A percentile compares a stretch with the other conserved stretches of the same genome.
These are phyloP conservation scores for Phytophthora europaea DNA, from an alignment of 352 stramenopile genomes.

Conservation along the genomic window DNA sequence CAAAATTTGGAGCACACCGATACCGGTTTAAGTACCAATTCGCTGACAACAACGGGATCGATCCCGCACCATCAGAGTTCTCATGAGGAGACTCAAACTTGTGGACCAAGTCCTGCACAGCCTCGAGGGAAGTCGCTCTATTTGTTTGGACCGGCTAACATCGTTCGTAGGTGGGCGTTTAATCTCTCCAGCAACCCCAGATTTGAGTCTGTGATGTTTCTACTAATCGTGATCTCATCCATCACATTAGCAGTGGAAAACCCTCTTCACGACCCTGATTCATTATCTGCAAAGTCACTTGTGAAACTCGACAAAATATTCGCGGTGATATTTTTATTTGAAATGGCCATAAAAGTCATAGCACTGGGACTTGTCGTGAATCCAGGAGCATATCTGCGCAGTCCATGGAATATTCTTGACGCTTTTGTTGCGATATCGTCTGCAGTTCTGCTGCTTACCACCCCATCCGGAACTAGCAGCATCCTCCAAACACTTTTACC, in stretches of 20 bases:
- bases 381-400: constrained; percentile 81
- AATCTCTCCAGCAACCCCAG: constrained; percentile 44
- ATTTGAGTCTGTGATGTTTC: constrained; percentile 81
- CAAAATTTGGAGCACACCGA: neutral
- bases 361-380: constrained; percentile 72
- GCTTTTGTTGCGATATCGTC: constrained; percentile 85
- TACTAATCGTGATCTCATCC: constrained; percentile 78
- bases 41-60: neutral
- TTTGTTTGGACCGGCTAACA: neutral
- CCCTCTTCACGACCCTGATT: constrained; percentile 71
- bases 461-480: constrained; percentile 17
- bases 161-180: neutral
- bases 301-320: constrained; percentile 35
- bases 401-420: constrained; percentile 91
- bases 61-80: neutral
- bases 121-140: neutral
- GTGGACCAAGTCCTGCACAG: neutral
- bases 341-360: constrained; percentile 91
- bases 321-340: constrained; percentile 77
- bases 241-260: constrained; percentile 88
- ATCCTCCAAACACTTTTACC: constrained; percentile 75
- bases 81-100: neutral
- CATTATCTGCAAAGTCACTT: constrained; percentile 12
- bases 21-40: neutral
- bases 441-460: constrained; percentile 28